These are phyloP conservation scores for Cochlearia excelsa DNA, from an alignment of 345 rosid species.

Conservation along the genomic window DNA sequence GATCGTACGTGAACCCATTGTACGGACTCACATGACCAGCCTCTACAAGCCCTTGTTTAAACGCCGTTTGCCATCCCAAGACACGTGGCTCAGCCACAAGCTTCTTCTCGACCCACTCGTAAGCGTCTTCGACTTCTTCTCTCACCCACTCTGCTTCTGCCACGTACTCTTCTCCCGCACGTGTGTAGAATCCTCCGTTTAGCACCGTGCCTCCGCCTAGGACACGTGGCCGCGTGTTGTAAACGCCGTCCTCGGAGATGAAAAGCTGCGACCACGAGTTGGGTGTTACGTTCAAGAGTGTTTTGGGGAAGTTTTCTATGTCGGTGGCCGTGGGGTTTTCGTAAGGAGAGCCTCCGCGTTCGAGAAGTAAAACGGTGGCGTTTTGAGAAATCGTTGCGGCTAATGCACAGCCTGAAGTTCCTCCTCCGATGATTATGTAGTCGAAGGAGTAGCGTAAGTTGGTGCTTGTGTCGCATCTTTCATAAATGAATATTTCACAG, in stretches of 20 bases:
- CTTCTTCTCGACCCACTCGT: constrained; percentile 76
- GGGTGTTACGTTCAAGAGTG: constrained; percentile 46
- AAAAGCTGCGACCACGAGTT: constrained; percentile 61
- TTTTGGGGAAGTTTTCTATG: constrained; percentile 40
- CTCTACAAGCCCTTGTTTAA: constrained; percentile 65
- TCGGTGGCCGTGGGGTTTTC: constrained; percentile 44
- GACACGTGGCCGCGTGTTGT: constrained; percentile 68
- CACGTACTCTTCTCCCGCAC: constrained; percentile 47
- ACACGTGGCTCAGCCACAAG: constrained; percentile 51
- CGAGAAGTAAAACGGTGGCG: constrained; percentile 65
- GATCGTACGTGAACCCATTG: constrained; percentile 70
- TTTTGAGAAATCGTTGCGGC: constrained; percentile 70
- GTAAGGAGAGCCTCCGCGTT: constrained; percentile 81
- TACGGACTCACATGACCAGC: constrained; percentile 62
- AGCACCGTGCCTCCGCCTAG: no score
- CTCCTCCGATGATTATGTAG: constrained; percentile 82
- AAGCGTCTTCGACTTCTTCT: constrained; percentile 49
- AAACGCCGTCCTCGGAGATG: constrained; percentile 73
- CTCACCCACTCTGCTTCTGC: constrained; percentile 48
- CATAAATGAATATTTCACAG: constrained; percentile 54
- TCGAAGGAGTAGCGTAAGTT: constrained; percentile 42
- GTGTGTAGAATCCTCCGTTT: constrained; percentile 79
- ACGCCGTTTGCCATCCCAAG: constrained; percentile 70
- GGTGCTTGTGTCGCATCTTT: constrained; percentile 62
- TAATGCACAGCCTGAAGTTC: constrained; percentile 78